Evolutionary conservation across 768 basidiomycete genomes (phyloP).

Genomic region (Lactifluus subvellereus): DNA sequence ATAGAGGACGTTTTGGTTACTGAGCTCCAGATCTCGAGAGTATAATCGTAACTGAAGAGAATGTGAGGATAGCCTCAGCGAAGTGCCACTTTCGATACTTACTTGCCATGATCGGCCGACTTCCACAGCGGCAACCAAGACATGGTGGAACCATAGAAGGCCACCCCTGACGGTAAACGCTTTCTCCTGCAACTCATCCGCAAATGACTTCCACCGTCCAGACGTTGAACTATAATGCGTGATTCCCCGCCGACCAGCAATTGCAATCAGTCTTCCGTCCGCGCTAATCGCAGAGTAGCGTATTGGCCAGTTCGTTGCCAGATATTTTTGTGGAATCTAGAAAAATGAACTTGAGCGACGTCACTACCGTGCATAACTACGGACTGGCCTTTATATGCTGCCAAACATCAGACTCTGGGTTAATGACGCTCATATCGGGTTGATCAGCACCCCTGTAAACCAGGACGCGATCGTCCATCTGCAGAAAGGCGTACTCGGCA

Average conservation of each 20-base stretch:
- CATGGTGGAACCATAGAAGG: conserved; percentile 93
- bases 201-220: conserved; percentile 92
- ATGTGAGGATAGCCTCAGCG: conserved; percentile 14
- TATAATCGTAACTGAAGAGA: conserved; percentile 76
- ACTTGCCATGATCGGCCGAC: conserved; percentile 74
- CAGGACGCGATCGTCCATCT: conserved; percentile 89
- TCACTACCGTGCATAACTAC: background rate
- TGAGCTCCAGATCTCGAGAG: conserved; percentile 85
- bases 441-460: conserved; percentile 96
- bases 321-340: conserved; percentile 84
- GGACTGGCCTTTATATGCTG: conserved; percentile 76
- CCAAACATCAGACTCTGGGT: conserved; percentile 97
- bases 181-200: conserved; percentile 75
- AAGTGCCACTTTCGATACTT: conserved; percentile 23
- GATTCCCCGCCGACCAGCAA: conserved; percentile 86
- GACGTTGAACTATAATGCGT: conserved; percentile 92
- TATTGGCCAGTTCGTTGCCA: conserved; percentile 90
- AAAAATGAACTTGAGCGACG: conserved; percentile 6
- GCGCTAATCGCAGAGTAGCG: conserved; percentile 85
- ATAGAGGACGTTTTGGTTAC: conserved; percentile 76
- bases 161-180: conserved; percentile 87
- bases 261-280: conserved; percentile 87
- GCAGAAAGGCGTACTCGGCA: conserved; percentile 90
- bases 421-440: conserved; percentile 97
- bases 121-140: conserved; percentile 87